Evolutionary conservation across 2,329 filamentous ascomycete genomes (phyloP), one percentile per base, ranked within the genome.

Genomic region (Fusarium coffeatum): DNA sequence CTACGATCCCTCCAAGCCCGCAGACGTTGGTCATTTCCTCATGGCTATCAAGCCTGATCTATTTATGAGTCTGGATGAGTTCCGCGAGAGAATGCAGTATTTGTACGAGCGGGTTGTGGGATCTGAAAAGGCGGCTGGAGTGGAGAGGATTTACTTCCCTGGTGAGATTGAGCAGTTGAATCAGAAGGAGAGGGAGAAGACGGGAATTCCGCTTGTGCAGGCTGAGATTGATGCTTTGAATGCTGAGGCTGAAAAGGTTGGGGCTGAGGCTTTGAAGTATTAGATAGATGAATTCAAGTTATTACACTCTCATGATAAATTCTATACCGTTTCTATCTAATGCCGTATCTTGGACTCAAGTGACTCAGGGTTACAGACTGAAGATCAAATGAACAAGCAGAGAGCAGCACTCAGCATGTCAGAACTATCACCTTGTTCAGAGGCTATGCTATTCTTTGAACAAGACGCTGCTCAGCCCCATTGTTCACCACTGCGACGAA

Each of bases 11-110:
- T 89, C 87, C 0, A 87, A 84, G 61, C 84, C 88, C 2, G 89
- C 90, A 0, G 89, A 93, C 72, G 92, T 93, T 0, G 92, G 92
- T 0, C 92, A 94, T 76, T 93, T 93, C 66, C 76, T 94, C 2
- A 81, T 93, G 3, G 90, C 87, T 20, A 87, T 94, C 70, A 92
- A 92, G 76, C 91, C 92, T 1, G 91, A 94, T 72, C 80, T 94
- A 22, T 94, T 94, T 66, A 88, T 94, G 86, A 84, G 83, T 55
- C 68, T 91, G 63, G 88, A 91, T 2, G 90, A 93, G 43, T 94
- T 94, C 75, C 87, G 87, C 30, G 83, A 84, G 54, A 81, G 90
- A 11, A 89, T 90, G 83, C 81, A 85, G 55, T 82, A 85, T 32
- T 75, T 89, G 4, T 87, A 89, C 66, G 80, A 86, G 57, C 78